phyloP scores from a whole-genome alignment of 257 asterid species.

The Plantago ovata region DNA sequence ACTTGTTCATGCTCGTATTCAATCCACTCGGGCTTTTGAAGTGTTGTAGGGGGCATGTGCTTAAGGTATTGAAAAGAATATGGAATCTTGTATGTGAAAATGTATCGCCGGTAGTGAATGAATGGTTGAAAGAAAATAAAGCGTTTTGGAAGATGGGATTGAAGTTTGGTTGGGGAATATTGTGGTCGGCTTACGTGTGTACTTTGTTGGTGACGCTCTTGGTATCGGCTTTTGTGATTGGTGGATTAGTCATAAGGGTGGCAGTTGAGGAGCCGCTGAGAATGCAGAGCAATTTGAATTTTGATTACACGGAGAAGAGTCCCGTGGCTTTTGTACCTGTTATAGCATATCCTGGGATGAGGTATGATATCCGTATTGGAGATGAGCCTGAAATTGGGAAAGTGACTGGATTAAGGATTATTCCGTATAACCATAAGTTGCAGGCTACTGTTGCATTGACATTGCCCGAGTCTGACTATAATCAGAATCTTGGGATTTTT shows the following conservation, averaged over 20 bases:
- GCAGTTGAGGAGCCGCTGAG: constrained; percentile 74
- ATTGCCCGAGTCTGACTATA: constrained; percentile 82
- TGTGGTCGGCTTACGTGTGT: constrained; percentile 83
- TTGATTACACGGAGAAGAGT: constrained; percentile 80
- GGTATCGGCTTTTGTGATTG: constrained; percentile 60
- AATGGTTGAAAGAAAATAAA: constrained; percentile 58
- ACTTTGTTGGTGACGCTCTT: constrained; percentile 58
- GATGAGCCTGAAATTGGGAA: constrained; percentile 36
- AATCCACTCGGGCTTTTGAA: constrained; percentile 60
- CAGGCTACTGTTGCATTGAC: constrained; percentile 63
- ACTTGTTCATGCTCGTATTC: constrained; percentile 48
- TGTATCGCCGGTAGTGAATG: constrained; percentile 29
- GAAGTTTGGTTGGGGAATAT: constrained; percentile 82
- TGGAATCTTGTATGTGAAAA: constrained; percentile 33
- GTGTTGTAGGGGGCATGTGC: constrained; percentile 30
- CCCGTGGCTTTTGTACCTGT: constrained; percentile 78
- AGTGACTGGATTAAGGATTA: constrained; percentile 37
- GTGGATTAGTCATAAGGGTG: constrained; percentile 51
- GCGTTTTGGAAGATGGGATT: constrained; percentile 62
- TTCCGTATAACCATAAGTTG: constrained; percentile 70
- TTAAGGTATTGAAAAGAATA: constrained; percentile 25
- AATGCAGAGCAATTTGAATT: constrained; percentile 58
- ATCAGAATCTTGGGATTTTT: constrained; percentile 83
- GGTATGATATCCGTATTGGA: constrained; percentile 29
- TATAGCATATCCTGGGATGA: constrained; percentile 27